Evolutionary conservation across 2,329 filamentous ascomycete genomes (phyloP).

Genomic region (Eurotiales sp.): DNA sequence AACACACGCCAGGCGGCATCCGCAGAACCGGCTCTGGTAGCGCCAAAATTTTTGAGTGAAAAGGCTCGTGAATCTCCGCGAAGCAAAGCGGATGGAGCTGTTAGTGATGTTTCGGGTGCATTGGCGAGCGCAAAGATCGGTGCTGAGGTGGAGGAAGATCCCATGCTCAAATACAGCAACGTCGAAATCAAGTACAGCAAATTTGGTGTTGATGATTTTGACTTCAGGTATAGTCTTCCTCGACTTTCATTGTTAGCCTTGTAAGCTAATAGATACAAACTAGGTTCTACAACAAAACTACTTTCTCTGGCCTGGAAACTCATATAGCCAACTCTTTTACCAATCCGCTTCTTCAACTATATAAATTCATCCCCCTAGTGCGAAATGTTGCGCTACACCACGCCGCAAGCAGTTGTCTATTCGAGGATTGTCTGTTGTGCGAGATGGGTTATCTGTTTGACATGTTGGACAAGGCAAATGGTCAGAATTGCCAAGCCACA

Average conservation of each 20-base stretch:
- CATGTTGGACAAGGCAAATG: slow-evolving; percentile 94
- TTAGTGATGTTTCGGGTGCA: slow-evolving; percentile 59
- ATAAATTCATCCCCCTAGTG: slow-evolving; percentile 84
- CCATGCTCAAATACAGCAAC: slow-evolving; percentile 84
- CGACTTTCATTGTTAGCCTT: not conserved
- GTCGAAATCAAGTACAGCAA: slow-evolving; percentile 99
- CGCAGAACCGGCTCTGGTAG: slow-evolving; percentile 58
- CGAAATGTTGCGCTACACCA: slow-evolving; percentile 87
- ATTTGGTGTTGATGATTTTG: slow-evolving; percentile 98
- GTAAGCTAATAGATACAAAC: slow-evolving; percentile 17
- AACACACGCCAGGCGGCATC: slow-evolving; percentile 65
- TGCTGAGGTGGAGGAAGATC: slow-evolving; percentile 70
- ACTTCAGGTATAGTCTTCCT: slow-evolving; percentile 87
- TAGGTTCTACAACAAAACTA: slow-evolving; percentile 91
- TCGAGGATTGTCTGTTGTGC: slow-evolving; percentile 81
- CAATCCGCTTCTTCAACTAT: slow-evolving; percentile 84
- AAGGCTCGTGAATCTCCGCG: slow-evolving; percentile 66
- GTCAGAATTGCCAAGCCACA: slow-evolving; percentile 91
- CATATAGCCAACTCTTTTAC: slow-evolving; percentile 97
- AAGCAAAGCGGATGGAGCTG: slow-evolving; percentile 34
- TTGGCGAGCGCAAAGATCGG: slow-evolving; percentile 68
- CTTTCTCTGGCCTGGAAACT: slow-evolving; percentile 87
- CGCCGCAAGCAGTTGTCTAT: slow-evolving; percentile 77
- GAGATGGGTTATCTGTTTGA: slow-evolving; percentile 95
- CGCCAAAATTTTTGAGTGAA: slow-evolving; percentile 92